These are phyloP conservation scores for Candolleomyces aberdarensis DNA, from an alignment of 768 basidiomycete species.

Conservation along the genomic window DNA sequence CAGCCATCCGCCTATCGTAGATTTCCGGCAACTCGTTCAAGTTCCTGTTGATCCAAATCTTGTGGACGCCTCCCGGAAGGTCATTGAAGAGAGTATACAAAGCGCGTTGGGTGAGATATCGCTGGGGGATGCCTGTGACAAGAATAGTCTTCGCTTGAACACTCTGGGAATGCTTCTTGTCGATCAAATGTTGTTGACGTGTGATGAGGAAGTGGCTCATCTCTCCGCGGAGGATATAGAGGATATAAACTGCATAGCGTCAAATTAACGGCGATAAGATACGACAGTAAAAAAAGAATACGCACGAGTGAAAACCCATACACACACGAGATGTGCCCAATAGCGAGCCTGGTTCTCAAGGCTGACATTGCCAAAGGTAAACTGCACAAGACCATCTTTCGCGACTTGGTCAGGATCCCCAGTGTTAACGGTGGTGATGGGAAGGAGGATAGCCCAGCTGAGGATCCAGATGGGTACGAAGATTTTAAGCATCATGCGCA, in stretches of 20 bases:
- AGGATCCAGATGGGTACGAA: constrained; percentile 90
- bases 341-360: constrained; percentile 51
- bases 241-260: constrained; percentile 65
- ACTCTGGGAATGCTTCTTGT: constrained; percentile 65
- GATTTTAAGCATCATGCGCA: constrained; percentile 78
- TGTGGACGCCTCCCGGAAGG: constrained; percentile 87
- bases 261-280: not conserved
- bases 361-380: constrained; percentile 81
- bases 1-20: constrained; percentile 71
- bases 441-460: constrained; percentile 84
- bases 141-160: constrained; percentile 90
- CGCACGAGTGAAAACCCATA: constrained; percentile 78
- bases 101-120: constrained; percentile 69
- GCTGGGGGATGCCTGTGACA: constrained; percentile 82
- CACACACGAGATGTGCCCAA: constrained; percentile 75
- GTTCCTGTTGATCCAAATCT: constrained; percentile 92
- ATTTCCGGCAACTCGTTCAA: constrained; percentile 84
- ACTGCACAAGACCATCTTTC: constrained; percentile 55
- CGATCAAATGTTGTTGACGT: constrained; percentile 81
- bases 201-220: constrained; percentile 76
- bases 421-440: constrained; percentile 61
- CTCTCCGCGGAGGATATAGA: constrained; percentile 77
- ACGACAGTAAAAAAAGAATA: constrained; percentile 4
- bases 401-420: constrained; percentile 15
- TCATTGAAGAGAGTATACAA: constrained; percentile 69